These are phyloP conservation scores for Lyophyllum semitale DNA, from an alignment of 768 basidiomycete species.

Conservation along the genomic window DNA sequence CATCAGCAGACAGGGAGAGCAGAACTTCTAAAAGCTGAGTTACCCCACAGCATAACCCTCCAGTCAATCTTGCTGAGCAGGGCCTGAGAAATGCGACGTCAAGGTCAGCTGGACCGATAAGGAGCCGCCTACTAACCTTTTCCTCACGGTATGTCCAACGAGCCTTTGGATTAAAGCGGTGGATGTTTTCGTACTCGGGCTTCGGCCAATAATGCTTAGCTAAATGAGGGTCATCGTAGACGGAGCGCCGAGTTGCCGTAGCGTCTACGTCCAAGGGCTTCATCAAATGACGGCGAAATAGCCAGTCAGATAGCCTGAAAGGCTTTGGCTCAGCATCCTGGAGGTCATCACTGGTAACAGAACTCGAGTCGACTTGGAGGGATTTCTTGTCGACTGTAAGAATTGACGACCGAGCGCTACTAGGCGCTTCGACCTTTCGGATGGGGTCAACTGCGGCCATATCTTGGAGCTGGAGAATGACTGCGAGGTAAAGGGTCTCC, in stretches of 20 bases:
- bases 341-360: constrained; percentile 27
- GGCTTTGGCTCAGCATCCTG: constrained; percentile 37
- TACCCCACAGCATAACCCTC: constrained; percentile 57
- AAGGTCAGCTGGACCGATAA: neutral
- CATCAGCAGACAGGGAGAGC: neutral
- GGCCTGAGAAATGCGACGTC: constrained; percentile 28
- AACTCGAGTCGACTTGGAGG: constrained; percentile 13
- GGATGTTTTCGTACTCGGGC: constrained; percentile 52
- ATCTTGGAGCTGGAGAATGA: neutral
- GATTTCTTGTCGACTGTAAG: constrained; percentile 5
- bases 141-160: constrained; percentile 66
- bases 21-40: neutral
- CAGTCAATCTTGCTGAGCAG: constrained; percentile 59
- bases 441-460: constrained; percentile 4
- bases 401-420: constrained; percentile 8
- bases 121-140: constrained; percentile 26
- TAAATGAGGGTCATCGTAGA: constrained; percentile 51
- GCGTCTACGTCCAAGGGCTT: constrained; percentile 32
- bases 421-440: neutral
- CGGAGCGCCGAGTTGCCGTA: constrained; percentile 50
- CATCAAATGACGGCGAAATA: constrained; percentile 29
- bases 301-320: constrained; percentile 34
- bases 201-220: constrained; percentile 52
- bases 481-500: neutral
- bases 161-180: constrained; percentile 55